Conservation (phyloP, 2,329 filamentous ascomycete genomes). For the Colletotrichum liriopes region DNA sequence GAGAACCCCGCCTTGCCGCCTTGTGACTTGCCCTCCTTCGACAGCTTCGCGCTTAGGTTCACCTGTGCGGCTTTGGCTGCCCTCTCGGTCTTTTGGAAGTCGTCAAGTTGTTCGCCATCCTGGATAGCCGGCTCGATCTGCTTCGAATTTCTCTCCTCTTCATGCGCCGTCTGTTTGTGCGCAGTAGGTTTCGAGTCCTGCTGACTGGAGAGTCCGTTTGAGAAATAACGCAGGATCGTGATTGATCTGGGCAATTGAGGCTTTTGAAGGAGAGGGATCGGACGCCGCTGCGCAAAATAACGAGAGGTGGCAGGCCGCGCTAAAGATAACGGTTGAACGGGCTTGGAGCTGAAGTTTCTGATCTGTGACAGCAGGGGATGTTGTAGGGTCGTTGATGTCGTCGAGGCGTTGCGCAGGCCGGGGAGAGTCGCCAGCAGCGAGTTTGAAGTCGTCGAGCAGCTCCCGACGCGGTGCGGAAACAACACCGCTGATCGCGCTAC, state of each 20-base stretch:
- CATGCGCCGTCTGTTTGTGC: neutral
- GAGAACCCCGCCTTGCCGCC: slow-evolving; percentile 72
- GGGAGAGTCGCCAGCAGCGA: slow-evolving; percentile 41
- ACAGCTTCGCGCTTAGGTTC: slow-evolving; percentile 89
- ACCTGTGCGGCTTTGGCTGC: slow-evolving; percentile 90
- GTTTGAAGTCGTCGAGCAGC: slow-evolving; percentile 44
- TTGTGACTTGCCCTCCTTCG: slow-evolving; percentile 80
- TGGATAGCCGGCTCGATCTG: slow-evolving; percentile 53
- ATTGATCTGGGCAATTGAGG: slow-evolving; percentile 12
- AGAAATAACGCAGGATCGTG: slow-evolving; percentile 50
- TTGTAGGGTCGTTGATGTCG: slow-evolving; percentile 23
- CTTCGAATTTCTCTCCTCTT: slow-evolving; percentile 44
- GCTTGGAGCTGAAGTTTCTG: slow-evolving; percentile 21
- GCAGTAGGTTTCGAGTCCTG: slow-evolving; percentile 38
- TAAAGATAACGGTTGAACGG: neutral
- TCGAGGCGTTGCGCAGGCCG: slow-evolving; percentile 39
- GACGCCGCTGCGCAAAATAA: neutral
- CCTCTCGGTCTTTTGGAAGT: slow-evolving; percentile 81
- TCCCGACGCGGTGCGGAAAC: slow-evolving; percentile 62
- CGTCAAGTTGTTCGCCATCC: slow-evolving; percentile 54
- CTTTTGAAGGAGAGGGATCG: slow-evolving; percentile 5
- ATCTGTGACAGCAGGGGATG: slow-evolving; percentile 32
- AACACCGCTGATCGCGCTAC: slow-evolving; percentile 63
- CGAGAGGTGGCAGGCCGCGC: neutral
- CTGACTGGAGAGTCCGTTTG: slow-evolving; percentile 47